Evolutionary conservation across 495 filamentous ascomycete genomes (phyloP).

Genomic region (Neurospora sp.): DNA sequence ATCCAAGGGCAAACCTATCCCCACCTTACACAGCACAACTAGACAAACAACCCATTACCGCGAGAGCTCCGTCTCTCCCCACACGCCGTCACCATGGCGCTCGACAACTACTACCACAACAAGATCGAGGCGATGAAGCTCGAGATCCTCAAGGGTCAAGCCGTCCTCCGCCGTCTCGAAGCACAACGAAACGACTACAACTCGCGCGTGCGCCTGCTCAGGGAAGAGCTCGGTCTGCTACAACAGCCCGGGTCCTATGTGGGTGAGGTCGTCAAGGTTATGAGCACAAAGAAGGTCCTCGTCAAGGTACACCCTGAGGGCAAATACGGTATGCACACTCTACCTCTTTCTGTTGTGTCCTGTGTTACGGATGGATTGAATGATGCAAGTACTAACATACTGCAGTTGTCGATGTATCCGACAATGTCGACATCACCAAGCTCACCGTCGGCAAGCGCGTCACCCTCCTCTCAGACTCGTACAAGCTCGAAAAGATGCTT

Average conservation of each 20-base stretch:
- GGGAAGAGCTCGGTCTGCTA: conserved; percentile 91
- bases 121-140: conserved; percentile 99
- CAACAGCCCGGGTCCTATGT: conserved; percentile 98
- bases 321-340: conserved; percentile 76
- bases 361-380: neutral
- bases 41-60: neutral
- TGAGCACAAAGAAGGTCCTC: conserved; percentile 98
- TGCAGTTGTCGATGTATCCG: conserved; percentile 91
- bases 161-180: conserved; percentile 86
- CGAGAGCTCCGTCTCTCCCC: neutral
- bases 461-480: conserved; percentile 87
- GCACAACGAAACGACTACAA: conserved; percentile 99
- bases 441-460: conserved; percentile 97
- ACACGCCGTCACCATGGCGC: conserved; percentile 64
- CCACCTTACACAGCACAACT: neutral
- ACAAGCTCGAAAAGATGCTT: conserved; percentile 97
- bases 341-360: neutral
- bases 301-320: conserved; percentile 99
- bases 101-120: conserved; percentile 98
- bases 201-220: conserved; percentile 85
- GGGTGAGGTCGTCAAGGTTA: conserved; percentile 98
- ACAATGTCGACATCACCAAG: conserved; percentile 87
- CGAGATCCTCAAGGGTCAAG: conserved; percentile 97
- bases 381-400: neutral
- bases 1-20: neutral